phyloP scores from a whole-genome alignment of 169 alveolate genomes.

The Theileria sp. region DNA sequence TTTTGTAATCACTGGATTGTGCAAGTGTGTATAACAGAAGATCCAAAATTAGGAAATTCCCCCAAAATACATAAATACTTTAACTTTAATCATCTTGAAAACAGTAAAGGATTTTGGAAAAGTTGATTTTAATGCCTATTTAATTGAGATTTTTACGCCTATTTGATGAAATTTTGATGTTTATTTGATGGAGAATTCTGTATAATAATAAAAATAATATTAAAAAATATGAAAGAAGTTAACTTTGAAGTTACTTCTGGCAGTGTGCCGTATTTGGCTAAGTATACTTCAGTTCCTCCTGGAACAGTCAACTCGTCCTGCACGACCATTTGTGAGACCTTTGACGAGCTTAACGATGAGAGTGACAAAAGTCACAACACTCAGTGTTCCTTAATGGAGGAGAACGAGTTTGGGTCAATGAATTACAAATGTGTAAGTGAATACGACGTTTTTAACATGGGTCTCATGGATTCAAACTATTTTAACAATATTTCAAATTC shows the following conservation, averaged over 20 bases:
- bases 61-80: no score
- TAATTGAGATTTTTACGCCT: no score
- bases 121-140: not conserved
- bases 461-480: conserved; percentile 13
- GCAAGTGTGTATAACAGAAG: not conserved
- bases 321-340: conserved; percentile 57
- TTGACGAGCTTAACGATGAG: conserved; percentile 33
- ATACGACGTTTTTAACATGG: conserved; percentile 23
- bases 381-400: conserved; percentile 10
- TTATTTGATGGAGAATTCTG: no score
- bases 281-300: conserved; percentile 7
- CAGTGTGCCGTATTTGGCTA: conserved; percentile 9
- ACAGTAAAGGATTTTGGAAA: not conserved
- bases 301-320: conserved; percentile 43
- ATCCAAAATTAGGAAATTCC: not conserved
- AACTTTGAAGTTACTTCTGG: not conserved
- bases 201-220: no score
- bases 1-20: not conserved
- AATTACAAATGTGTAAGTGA: conserved; percentile 33
- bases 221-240: not conserved
- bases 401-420: conserved; percentile 5
- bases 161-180: no score
- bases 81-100: not conserved
- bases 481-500: conserved; percentile 9
- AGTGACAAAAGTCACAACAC: not conserved